Base-by-base conservation (phyloP, 2,329 filamentous ascomycete genomes). In the Camptophora hylomeconis region DNA sequence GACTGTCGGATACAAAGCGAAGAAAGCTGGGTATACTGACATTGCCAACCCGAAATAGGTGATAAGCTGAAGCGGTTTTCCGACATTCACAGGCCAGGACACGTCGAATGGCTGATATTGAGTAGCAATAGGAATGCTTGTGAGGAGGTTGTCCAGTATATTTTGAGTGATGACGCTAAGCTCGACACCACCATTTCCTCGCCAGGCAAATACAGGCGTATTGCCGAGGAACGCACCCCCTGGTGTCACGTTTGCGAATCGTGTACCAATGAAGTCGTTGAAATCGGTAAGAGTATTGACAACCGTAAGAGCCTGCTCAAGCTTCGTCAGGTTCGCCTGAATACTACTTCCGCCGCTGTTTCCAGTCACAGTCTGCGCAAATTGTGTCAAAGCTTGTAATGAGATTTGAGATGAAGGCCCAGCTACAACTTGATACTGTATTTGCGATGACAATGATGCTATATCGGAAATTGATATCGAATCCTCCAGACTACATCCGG, bases 1-100 rank as follows among this genome's bases (percentile, higher is more conserved):
- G 16, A 80, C 62, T n/a, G 82, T 92, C 0, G 83, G 81, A 47
- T 94, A 94, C 4, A 94, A 60, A 0, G 80, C 72, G 45, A 93
- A 92, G 60, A 94, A 86, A 9, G 78, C 82, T 1, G 86, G 83
- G 44, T 79, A 89, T 1, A 75, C 74, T 5, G 71, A 66, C 54
- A 92, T 73, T 1, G 77, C 80, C 6, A 94, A 64, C 9, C 78
- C 74, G 49, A 89, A 79, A 53, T 93, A 93, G 6, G 81, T 63
- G 21, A 87, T 71, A 11, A 92, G 63, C 48, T 92, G 81, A 14
- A 93, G 56, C 1, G 76, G 75, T 28, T 86, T 65, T 12, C 81
- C 81, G 6, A 74, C 71, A 12, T 63, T 62, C 0, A 80, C 72
- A 15, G 68, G 60, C 56, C 75, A 86, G 0, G 81, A 80, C 0